These are phyloP conservation scores for Pythium aquatile DNA, from an alignment of 352 stramenopile species.

Conservation along the genomic window DNA sequence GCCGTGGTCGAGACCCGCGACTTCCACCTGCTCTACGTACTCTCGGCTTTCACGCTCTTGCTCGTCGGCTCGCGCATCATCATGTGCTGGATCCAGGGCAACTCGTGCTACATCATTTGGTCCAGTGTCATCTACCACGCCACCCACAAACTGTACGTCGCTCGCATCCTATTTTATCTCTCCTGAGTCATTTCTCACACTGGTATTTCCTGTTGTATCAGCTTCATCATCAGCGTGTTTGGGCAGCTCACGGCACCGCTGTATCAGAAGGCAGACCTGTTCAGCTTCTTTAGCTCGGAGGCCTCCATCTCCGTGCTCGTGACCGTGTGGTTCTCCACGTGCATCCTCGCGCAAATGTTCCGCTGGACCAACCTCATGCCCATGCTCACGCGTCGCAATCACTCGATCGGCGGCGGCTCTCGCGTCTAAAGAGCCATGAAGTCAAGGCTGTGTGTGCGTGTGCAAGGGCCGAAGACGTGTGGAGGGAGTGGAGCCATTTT, in stretches of 20 bases:
- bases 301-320: conserved; percentile 78
- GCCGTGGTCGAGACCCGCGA: conserved; percentile 71
- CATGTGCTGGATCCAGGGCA: conserved; percentile 91
- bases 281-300: conserved; percentile 86
- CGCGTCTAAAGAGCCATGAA: conserved; percentile 5
- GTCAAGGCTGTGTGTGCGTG: background rate
- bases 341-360: conserved; percentile 87
- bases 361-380: conserved; percentile 78
- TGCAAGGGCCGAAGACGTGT: too few species aligned
- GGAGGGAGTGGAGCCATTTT: conserved; percentile 7
- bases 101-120: conserved; percentile 88
- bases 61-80: conserved; percentile 84
- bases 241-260: conserved; percentile 79
- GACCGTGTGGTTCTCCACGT: conserved; percentile 88
- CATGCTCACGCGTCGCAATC: conserved; percentile 38
- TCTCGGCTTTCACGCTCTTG: conserved; percentile 75
- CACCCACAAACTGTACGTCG: conserved; percentile 83
- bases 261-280: conserved; percentile 80
- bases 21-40: conserved; percentile 80
- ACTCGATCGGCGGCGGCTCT: background rate
- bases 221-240: conserved; percentile 88
- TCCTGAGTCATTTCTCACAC: background rate
- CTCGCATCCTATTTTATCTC: background rate
- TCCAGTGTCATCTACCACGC: conserved; percentile 85
- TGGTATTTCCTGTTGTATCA: conserved; percentile 20